Percentiles rank a stretch among this genome's conserved stretches.
These are phyloP conservation scores for Microcera coccophila DNA, from an alignment of 2,329 filamentous ascomycete species.

Conservation along the genomic window DNA sequence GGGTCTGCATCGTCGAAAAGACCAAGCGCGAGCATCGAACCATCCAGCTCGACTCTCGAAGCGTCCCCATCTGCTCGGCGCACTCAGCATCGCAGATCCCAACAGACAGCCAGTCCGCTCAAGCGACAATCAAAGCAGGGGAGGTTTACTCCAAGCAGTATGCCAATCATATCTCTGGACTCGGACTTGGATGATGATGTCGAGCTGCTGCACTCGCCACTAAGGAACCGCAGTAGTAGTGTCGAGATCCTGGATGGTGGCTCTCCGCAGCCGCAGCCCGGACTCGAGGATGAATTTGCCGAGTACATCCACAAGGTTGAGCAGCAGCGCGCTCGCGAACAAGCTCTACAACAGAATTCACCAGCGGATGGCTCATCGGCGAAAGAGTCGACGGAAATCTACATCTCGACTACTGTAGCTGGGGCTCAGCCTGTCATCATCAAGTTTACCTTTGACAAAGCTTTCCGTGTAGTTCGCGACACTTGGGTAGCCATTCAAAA, in stretches of 20 bases:
- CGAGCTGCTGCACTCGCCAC: neutral
- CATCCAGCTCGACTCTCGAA: conserved; percentile 11
- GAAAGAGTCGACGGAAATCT: conserved; percentile 30
- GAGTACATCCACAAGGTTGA: conserved; percentile 44
- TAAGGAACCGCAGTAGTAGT: conserved; percentile 10
- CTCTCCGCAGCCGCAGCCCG: conserved; percentile 2
- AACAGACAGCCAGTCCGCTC: conserved; percentile 5
- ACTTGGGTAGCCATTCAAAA: conserved; percentile 66
- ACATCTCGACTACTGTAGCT: conserved; percentile 61
- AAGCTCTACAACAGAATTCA: conserved; percentile 18
- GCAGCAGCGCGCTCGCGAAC: conserved; percentile 28
- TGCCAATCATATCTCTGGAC: conserved; percentile 30
- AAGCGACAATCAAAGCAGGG: conserved; percentile 8
- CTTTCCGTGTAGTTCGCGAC: conserved; percentile 61
- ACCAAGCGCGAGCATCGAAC: conserved; percentile 12
- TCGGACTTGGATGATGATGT: conserved; percentile 28
- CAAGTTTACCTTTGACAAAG: conserved; percentile 63
- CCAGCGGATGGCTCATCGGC: conserved; percentile 8
- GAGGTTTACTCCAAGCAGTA: conserved; percentile 3
- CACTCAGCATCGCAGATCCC: conserved; percentile 7
- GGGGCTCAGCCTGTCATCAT: conserved; percentile 50
- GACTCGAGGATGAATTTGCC: conserved; percentile 39
- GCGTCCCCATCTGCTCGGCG: conserved; percentile 22
- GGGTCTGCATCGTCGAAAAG: conserved; percentile 20
- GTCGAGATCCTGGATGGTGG: conserved; percentile 10